phyloP scores from a whole-genome alignment of 1,139 yeast genomes.

The Saccharomyces pastorianus region DNA sequence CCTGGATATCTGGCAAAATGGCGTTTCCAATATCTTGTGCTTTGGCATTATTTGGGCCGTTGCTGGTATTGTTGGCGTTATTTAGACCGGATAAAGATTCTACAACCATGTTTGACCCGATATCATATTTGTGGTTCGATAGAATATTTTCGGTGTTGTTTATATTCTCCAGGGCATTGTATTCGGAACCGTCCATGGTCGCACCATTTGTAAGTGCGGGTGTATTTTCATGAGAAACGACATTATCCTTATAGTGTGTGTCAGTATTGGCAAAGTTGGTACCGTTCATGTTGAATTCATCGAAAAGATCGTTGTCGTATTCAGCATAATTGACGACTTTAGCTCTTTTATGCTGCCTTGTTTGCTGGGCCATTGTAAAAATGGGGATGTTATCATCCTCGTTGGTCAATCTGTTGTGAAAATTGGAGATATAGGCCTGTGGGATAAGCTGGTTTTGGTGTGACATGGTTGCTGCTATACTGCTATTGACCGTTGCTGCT shows the following conservation, averaged over 20 bases:
- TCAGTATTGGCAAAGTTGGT: slow-evolving; percentile 21
- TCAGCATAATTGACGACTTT: slow-evolving; percentile 79
- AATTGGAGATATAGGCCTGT: slow-evolving; percentile 68
- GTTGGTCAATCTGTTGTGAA: slow-evolving; percentile 47
- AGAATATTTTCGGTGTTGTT: slow-evolving; percentile 11
- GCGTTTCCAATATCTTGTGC: slow-evolving; percentile 13
- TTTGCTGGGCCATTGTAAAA: slow-evolving; percentile 63
- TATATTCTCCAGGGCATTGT: slow-evolving; percentile 5
- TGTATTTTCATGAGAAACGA: slow-evolving; percentile 4
- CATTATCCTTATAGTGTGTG: slow-evolving; percentile 13
- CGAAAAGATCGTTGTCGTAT: slow-evolving; percentile 68
- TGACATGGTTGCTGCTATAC: neutral
- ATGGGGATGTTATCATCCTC: slow-evolving; percentile 59
- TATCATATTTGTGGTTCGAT: neutral
- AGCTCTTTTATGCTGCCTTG: slow-evolving; percentile 73
- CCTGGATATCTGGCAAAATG: slow-evolving; percentile 27
- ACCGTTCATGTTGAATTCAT: slow-evolving; percentile 38
- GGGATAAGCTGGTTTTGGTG: slow-evolving; percentile 33
- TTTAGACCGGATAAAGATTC: neutral
- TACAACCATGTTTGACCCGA: neutral
- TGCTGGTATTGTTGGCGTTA: neutral
- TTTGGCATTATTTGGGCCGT: slow-evolving; percentile 5
- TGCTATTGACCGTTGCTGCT: neutral
- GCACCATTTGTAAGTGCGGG: slow-evolving; percentile 13
- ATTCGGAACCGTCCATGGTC: slow-evolving; percentile 1